Evolutionary conservation across 192 early-diverging fungal species (phyloP), one percentile per base, ranked within the genome.

Genomic region (Coemansia sp.): DNA sequence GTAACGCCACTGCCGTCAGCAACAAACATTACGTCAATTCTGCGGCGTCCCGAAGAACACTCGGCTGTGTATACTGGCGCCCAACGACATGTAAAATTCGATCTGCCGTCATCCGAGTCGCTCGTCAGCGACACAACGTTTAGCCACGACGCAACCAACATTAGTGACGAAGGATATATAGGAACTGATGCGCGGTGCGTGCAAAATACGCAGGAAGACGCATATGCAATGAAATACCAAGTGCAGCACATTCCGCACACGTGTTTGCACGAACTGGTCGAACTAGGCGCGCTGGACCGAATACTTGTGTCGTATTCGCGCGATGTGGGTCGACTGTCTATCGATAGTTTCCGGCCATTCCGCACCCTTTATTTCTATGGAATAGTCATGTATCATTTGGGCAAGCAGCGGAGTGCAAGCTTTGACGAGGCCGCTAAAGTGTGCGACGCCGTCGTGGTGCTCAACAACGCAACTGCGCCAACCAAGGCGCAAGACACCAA

Each of bases 341-440:
- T 79, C 3, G 56, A 69, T 52, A 66, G 57, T 24, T 79, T 66
- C 39, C 59, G 57, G 41, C 76, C 76, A 1, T 73, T 79, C 10
- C 66, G 71, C 41, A 73, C 64, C 41, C 54, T 69, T 55, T 70
- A 79, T 50, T 70, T 73, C 29, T 57, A 73, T 61, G 51, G 59
- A 45, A 50, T 69, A 16, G 59, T 78, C 37, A 19, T 73, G 13
- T 54, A 66, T 32, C 71, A 79, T 47, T 37, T 73, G 47, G 38
- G 56, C 20, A 69, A 64, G 57, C 47, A 59, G 3, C 49, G 19
- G 14, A 10, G 35, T 4, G 18, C 63, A 20, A 57, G 53, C 18
- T 58, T 66, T 38, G 51, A 61, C 1, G 57, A 73, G 2, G 61
- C 43, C 1, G 49, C 48, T 4, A 57, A 48, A 20, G 56, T 73